Base-by-base conservation (phyloP, 1,139 yeast genomes). In the Kodamaea suecica region DNA sequence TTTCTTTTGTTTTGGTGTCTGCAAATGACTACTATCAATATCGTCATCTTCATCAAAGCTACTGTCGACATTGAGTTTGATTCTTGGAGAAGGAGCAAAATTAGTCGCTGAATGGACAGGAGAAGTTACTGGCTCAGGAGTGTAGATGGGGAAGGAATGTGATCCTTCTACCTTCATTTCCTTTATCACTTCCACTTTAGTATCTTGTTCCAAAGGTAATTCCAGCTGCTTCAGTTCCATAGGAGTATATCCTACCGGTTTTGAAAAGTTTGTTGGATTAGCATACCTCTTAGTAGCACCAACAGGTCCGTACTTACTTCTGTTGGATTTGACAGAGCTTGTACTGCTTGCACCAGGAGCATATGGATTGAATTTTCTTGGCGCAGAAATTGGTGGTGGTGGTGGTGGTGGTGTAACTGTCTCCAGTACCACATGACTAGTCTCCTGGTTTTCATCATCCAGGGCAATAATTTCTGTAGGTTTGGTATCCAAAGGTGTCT, bases 321-420 rank as follows among this genome's bases (percentile, higher is more conserved):
- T 23, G 8, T 38, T 19, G 4, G 31, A 20, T 23, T 15, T 40
- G 15, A 36, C 12, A 19, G 21, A 19, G 21, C 21, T 23, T 4
- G 11, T 10, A 10, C 14, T n/a, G 20, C 29, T 9, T 10, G 42
- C 48, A 3, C 59, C 56, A 11, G 75, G 73, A 2, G 73, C 73
- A 45, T 68, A 67, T 19, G 74, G 73, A 38, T 67, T 66, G n/a
- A 44, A 44, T 35, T 49, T 55, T 29, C 30, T 20, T 7, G 40
- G 34, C 9, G 35, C 25, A 8, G 31, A 34, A 4, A 37, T 27
- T 13, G 48, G 44, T n/a, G 48, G 40, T 8, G 46, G 41, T 14
- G 42, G 25, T 13, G 48, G 44, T n/a, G 48, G 40, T 8, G 46
- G 41, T 14, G 42, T 40, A 7, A 36, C 11, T 19, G 25, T 9